Base-by-base conservation (phyloP, 257 asterid genomes). In the Echites panduratus region DNA sequence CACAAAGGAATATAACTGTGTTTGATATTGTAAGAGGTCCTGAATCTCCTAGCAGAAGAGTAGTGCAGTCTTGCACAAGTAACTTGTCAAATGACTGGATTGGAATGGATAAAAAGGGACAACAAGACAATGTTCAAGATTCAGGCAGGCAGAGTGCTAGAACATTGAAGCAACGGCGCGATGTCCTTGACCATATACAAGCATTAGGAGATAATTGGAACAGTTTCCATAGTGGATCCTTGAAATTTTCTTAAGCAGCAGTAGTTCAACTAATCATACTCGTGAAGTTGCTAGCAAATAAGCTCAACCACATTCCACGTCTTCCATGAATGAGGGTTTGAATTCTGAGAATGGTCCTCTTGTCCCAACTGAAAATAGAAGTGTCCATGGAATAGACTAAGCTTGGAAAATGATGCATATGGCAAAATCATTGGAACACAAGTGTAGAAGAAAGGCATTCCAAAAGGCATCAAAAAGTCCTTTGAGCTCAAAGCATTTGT, bases 341-440 rank as follows among this genome's bases (percentile, higher is more conserved):
- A 66, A 68, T 35, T 70, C 76, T 75, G 77, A 73, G 45, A 71
- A 73, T 79, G 66, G 78, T 71, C 73, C 83, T 79, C 77, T 78
- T 40, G 71, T 38, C 68, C 20, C 74, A n/a, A 65, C 66, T 58
- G 70, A 63, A 47, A 76, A 63, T 68, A 66, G 44, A 65, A 66
- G 67, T 56, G 71, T 81, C 50, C 45, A 40, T 54, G 89, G 82
- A 76, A 84, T 87, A 78, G 79, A 78, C 66, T 87, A 78, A 76
- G 96, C 93, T 29, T 90, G 96, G 93, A 84, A 83, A 79, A 88
- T 90, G 95, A 49, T 87, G 83, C 79, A 77, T 67, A 83, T 82
- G 76, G 95, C 96, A 9, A 90, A 84, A 83, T 73, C 88, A 59
- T 43, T 75, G 71, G 80, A 71, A 73, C 70, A 56, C 71, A 64